phyloP scores from a whole-genome alignment of 176 grass and related monocot species.

The Zizania latifolia region DNA sequence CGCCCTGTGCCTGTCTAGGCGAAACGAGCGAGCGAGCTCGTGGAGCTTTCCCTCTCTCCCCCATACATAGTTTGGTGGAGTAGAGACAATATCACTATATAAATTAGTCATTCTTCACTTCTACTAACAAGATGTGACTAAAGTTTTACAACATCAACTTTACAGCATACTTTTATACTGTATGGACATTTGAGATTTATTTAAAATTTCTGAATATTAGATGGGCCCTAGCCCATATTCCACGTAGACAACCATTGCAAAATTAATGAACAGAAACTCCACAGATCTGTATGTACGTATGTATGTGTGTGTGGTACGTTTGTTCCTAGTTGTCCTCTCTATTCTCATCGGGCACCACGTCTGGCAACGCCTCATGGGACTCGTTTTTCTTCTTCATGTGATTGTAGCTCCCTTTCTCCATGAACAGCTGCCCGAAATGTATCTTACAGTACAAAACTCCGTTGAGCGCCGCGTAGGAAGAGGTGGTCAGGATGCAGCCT shows the following conservation, averaged over 20 bases:
- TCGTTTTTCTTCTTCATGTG: slow-evolving; percentile 68
- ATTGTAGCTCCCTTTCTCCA: slow-evolving; percentile 97
- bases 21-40: too few relatives aligned
- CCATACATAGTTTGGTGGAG: too few relatives aligned
- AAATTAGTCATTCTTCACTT: too few relatives aligned
- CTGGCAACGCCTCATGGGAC: slow-evolving; percentile 42
- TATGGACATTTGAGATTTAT: too few relatives aligned
- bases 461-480: slow-evolving; percentile 88
- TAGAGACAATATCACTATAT: too few relatives aligned
- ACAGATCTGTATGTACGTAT: background rate
- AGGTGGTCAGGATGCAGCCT: slow-evolving; percentile 79
- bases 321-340: slow-evolving; percentile 41
- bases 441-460: slow-evolving; percentile 96
- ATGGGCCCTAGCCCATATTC: too few relatives aligned
- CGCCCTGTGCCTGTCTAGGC: too few relatives aligned
- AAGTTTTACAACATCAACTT: too few relatives aligned
- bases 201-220: too few relatives aligned
- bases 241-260: background rate
- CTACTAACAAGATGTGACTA: too few relatives aligned
- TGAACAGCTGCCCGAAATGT: slow-evolving; percentile 89
- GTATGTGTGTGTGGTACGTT: background rate
- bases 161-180: too few relatives aligned
- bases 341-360: slow-evolving; percentile 28
- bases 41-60: too few relatives aligned
- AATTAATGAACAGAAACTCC: background rate